A percentile compares a stretch with the other conserved stretches of the same genome.
phyloP scores from a whole-genome alignment of 1,139 yeast genomes.

The Candida sp. region DNA sequence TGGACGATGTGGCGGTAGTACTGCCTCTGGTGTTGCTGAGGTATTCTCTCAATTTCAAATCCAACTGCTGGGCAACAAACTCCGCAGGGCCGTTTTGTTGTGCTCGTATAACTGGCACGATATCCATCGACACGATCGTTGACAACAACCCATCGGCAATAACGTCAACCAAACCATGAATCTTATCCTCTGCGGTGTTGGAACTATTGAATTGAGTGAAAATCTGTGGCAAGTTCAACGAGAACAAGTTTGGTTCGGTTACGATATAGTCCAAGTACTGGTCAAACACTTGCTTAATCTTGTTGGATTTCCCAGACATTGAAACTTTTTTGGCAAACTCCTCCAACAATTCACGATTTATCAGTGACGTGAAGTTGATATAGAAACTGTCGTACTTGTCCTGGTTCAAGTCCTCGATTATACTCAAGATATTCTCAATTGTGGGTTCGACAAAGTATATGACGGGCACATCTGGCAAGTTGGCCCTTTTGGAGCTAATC shows the following conservation, averaged over 20 bases:
- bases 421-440: conserved; percentile 66
- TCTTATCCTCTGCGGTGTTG: conserved; percentile 71
- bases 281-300: conserved; percentile 88
- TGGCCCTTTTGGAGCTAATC: conserved; percentile 69
- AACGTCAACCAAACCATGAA: conserved; percentile 66
- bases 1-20: conserved; percentile 42
- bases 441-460: conserved; percentile 93
- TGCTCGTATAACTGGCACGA: conserved; percentile 89
- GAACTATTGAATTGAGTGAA: conserved; percentile 77
- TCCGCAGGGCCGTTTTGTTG: conserved; percentile 97
- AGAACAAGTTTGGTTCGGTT: conserved; percentile 90
- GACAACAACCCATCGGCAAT: conserved; percentile 86
- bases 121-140: conserved; percentile 74
- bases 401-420: conserved; percentile 71
- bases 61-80: conserved; percentile 86
- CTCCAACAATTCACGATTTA: conserved; percentile 80
- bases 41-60: conserved; percentile 81
- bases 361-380: conserved; percentile 84
- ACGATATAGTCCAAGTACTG: conserved; percentile 92
- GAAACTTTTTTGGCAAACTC: conserved; percentile 89
- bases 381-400: conserved; percentile 82
- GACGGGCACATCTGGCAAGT: conserved; percentile 93
- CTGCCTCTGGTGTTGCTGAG: conserved; percentile 65
- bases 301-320: conserved; percentile 64
- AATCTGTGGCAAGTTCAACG: conserved; percentile 69